Conservation (phyloP, 176 grass and related monocot species). For the Tillandsia leiboldiana region DNA sequence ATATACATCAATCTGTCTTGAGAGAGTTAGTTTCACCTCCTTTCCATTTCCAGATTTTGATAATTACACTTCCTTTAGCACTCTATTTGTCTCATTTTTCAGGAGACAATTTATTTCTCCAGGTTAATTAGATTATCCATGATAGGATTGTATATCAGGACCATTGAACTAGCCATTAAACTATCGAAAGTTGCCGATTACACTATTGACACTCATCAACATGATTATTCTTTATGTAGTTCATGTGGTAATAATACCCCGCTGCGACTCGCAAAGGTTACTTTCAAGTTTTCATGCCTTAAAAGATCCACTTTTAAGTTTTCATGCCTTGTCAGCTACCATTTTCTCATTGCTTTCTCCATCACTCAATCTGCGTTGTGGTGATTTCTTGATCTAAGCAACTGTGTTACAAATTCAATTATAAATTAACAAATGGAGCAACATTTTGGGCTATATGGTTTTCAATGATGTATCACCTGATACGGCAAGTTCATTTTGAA, state of each 20-base stretch:
- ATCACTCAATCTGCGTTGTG: background rate
- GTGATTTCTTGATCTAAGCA: background rate
- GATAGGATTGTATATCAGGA: no score
- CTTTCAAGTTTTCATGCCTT: background rate
- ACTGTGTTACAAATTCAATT: background rate
- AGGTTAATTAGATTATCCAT: no score
- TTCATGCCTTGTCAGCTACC: background rate
- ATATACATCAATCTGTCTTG: no score
- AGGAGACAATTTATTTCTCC: no score
- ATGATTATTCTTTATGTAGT: background rate
- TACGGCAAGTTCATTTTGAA: background rate
- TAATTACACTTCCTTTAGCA: no score
- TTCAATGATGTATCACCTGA: background rate
- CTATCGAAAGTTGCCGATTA: no score
- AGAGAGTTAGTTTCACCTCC: no score
- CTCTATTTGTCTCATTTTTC: no score
- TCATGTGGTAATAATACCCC: background rate
- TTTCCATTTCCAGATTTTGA: no score
- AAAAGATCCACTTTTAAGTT: background rate
- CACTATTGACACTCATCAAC: no score
- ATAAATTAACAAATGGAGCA: background rate
- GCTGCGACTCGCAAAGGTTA: background rate
- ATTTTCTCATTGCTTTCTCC: background rate
- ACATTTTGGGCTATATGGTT: background rate
- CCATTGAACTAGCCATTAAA: no score